Evolutionary conservation across 768 basidiomycete genomes (phyloP), one percentile per base, ranked within the genome.

Genomic region (Pisolithus orientalis): DNA sequence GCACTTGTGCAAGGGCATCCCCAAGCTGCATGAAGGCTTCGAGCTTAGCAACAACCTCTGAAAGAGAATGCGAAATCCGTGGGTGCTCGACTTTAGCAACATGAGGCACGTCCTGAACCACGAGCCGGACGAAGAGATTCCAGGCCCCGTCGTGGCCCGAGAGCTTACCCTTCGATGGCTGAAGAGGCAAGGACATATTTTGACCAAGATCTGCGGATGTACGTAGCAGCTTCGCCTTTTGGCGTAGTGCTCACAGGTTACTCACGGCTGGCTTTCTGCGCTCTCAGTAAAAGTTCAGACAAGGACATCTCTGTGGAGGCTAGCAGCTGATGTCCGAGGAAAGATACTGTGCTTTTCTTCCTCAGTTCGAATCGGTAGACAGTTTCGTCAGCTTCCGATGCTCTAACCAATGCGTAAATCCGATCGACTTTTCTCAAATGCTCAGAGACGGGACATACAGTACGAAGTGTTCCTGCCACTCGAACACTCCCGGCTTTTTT

Each of bases 361-460:
- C 56, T 66, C 47, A 65, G 25, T 34, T 65, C 64, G 6, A 65
- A 66, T 9, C 53, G 64, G 39, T 64, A 51, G 29, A 59, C 44
- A 29, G 60, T 52, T 27, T 55, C 57, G 2, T 53, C 49, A 16
- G 27, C 7, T 37, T 40, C 54, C 3, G 57, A 58, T 0, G 58
- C 55, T 28, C 64, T 63, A 21, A 32, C 25, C 10, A 10, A 46
- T n/a, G 17, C n/a, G 14, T 28, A 24, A 24, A 25, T 14, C 14
- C 24, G 10, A 27, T 21, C 13, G 21, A 43, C 42, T 43, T 6
- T 24, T 5, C 21, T 43, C 25, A n/a, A 2, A 34, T 4, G 4
- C 11, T 4, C 29, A 39, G 32, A 32, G 1, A 17, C 27, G 7
- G 31, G 29, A 44, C 14, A 44, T 44, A 66, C 64, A 66, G 27